Conservation (phyloP, 441 rosid genomes). For the Bruguiera hainesii region DNA sequence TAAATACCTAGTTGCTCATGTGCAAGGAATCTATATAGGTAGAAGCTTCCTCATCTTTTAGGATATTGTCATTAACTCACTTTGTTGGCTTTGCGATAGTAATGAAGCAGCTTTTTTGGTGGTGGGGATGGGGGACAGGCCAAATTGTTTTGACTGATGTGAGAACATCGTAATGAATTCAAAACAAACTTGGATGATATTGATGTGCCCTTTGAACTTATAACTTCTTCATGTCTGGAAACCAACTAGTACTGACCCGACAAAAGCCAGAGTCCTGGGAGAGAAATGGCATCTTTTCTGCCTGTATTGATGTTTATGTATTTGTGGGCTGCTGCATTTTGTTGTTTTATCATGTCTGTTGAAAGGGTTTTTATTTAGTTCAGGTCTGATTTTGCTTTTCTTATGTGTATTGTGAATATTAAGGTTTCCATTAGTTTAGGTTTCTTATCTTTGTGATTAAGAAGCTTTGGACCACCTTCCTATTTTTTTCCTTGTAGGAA, state of each 20-base stretch:
- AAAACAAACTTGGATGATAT: background rate
- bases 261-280: background rate
- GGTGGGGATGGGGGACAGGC: background rate
- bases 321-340: too few relatives aligned
- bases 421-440: constrained; percentile 1
- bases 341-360: too few relatives aligned
- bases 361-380: background rate
- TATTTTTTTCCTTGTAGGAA: background rate
- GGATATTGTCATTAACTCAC: background rate
- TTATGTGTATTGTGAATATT: background rate
- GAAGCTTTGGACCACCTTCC: background rate
- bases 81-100: background rate
- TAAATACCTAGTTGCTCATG: background rate
- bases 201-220: background rate
- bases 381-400: too few relatives aligned
- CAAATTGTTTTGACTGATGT: too few relatives aligned
- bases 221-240: background rate
- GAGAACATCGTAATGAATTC: too few relatives aligned
- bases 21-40: background rate
- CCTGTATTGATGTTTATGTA: too few relatives aligned
- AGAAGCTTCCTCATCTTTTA: background rate
- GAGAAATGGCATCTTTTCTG: background rate
- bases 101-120: background rate
- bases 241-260: background rate
- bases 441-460: background rate